Base-by-base conservation (phyloP, 495 filamentous ascomycete species). In the Tuber magnatum region DNA sequence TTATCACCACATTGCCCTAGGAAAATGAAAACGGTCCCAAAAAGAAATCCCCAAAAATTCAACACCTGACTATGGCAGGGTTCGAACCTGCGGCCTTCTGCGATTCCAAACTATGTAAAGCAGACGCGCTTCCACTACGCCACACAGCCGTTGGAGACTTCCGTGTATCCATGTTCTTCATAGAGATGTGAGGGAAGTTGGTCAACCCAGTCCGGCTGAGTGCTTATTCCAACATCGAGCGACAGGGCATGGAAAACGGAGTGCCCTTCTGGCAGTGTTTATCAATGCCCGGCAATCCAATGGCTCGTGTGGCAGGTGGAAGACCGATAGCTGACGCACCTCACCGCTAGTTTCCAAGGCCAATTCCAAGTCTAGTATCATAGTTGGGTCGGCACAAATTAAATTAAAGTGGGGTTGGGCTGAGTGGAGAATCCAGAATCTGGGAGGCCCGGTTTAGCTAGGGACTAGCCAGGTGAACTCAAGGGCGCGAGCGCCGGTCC, bases 51-150 rank as follows among this genome's bases (percentile, higher is more conserved):
- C 28, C 12, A 61, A 24, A 43, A 3, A 28, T 20, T 14, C 20
- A 42, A 38, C 40, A 0, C 24, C 0, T 79, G 77, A 79, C 77
- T 79, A 72, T 79, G 77, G 77, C 77, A 79, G 77, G 77, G 77
- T 79, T 79, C 77, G 76, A 79, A 79, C 77, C 77, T 79, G 77
- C 76, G 77, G 71, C 77, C 77, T 79, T 79, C 77, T 79, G 77
- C 77, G 77, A 65, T 65, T 35, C 20, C 7, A 12, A 65, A 0
- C 0, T 12, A 6, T 79, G 77, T 79, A 79, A 79, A 79, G 77
- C 77, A 79, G 77, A 79, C 77, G 76, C 77, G 77, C 77, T 79
- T 78, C 77, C 77, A 79, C 77, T 79, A 79, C 77, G 77, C 77
- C 78, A 79, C 77, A 79, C 77, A 73, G 77, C 79, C 77, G 73